Evolutionary conservation across 352 stramenopile genomes (phyloP).

Genomic region (Phytopythium boreale): DNA sequence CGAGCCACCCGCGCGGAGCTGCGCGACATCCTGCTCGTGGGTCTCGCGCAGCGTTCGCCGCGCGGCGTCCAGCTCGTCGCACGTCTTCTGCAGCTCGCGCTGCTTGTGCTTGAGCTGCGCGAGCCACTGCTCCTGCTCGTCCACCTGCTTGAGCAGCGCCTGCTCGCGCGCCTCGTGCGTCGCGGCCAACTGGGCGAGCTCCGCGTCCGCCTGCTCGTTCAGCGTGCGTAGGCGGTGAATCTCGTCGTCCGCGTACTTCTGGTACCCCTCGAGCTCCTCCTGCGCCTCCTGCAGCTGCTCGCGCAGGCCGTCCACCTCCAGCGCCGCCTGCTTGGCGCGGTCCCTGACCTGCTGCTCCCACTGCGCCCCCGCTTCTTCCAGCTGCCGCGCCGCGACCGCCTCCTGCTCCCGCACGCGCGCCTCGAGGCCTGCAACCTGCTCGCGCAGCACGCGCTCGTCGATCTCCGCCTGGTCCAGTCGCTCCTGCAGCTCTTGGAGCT

Average conservation of each 20-base stretch:
- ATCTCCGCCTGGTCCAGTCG: constrained; percentile 12
- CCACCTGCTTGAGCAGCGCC: constrained; percentile 17
- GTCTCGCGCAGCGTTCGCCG: constrained; percentile 20
- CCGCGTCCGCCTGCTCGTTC: constrained; percentile 32
- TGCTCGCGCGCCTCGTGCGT: constrained; percentile 22
- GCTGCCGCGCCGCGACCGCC: constrained; percentile 5
- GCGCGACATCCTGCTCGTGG: constrained; percentile 10
- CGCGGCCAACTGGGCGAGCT: constrained; percentile 24
- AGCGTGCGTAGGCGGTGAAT: constrained; percentile 42
- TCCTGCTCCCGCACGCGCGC: background rate
- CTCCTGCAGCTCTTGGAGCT: constrained; percentile 20
- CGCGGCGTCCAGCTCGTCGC: constrained; percentile 26
- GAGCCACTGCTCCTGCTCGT: constrained; percentile 24
- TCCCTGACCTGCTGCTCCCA: constrained; percentile 43
- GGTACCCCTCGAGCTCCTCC: constrained; percentile 44
- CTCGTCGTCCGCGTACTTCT: constrained; percentile 49
- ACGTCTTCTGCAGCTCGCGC: constrained; percentile 29
- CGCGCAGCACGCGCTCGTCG: constrained; percentile 15
- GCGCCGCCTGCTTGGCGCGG: constrained; percentile 16
- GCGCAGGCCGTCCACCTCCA: constrained; percentile 37
- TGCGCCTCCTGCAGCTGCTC: constrained; percentile 44
- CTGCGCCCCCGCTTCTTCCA: constrained; percentile 19
- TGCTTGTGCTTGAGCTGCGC: constrained; percentile 22
- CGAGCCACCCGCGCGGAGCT: background rate
- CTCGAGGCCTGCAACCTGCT: constrained; percentile 30